Percentiles rank a stretch among this genome's conserved stretches.
Conservation (phyloP, 345 rosid species). For the Cardiospermum halicacabum region DNA sequence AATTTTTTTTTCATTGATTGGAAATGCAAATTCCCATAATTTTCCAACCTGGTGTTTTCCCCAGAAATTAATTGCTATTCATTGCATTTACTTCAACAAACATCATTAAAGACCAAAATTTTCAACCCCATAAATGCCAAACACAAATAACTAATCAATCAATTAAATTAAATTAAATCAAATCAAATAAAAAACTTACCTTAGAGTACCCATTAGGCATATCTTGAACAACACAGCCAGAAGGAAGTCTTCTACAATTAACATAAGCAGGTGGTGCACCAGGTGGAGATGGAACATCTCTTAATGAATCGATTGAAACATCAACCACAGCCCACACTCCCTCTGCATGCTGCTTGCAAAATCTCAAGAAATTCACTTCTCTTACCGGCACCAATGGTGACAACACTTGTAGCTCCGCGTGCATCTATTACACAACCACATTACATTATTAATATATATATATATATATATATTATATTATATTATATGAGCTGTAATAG, state of each 20-base stretch:
- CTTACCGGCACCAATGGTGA: conserved; percentile 96
- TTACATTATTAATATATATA: background rate
- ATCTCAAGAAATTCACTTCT: conserved; percentile 76
- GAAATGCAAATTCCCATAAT: conserved; percentile 26
- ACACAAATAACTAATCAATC: no score
- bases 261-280: conserved; percentile 44
- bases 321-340: conserved; percentile 97
- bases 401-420: conserved; percentile 79
- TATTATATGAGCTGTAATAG: background rate
- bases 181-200: conserved; percentile 35
- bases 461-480: background rate
- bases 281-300: conserved; percentile 44
- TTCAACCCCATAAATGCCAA: no score
- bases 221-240: conserved; percentile 95
- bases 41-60: conserved; percentile 22
- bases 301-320: conserved; percentile 65
- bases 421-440: conserved; percentile 50
- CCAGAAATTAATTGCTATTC: conserved; percentile 18
- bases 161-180: conserved; percentile 22
- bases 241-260: conserved; percentile 84
- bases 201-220: conserved; percentile 95
- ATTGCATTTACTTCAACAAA: conserved; percentile 25
- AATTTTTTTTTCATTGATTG: conserved; percentile 23
- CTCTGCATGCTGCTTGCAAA: conserved; percentile 91
- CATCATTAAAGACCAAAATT: conserved; percentile 27